These are phyloP conservation scores for Chloroidium sp. DNA, from an alignment of 163 green algal genomes.

Conservation along the genomic window DNA sequence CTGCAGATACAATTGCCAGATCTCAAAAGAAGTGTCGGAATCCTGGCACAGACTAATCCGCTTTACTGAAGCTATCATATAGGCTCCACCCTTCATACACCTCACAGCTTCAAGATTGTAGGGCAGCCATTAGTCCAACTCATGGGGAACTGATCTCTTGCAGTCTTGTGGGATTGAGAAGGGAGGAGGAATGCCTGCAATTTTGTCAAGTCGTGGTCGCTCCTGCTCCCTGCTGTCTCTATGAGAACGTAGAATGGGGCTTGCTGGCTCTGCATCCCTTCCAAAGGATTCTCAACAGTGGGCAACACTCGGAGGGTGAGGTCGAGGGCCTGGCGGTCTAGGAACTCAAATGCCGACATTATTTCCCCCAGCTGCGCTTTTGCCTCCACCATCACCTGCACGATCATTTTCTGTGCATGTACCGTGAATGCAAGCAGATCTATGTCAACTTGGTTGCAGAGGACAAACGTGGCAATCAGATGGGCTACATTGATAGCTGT, in stretches of 20 bases:
- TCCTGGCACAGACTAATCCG: no score
- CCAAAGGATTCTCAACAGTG: conserved; percentile 29
- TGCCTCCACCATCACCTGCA: conserved; percentile 49
- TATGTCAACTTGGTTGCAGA: no score
- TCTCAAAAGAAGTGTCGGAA: no score
- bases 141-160: no score
- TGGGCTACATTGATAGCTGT: not conserved
- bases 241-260: conserved; percentile 82
- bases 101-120: no score
- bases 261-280: conserved; percentile 6
- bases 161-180: no score
- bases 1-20: no score
- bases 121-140: no score
- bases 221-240: conserved; percentile 79
- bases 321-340: conserved; percentile 68
- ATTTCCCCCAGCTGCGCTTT: conserved; percentile 68
- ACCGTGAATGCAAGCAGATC: no score
- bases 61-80: no score
- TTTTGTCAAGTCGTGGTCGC: conserved; percentile 75
- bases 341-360: conserved; percentile 90
- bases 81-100: no score
- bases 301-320: conserved; percentile 26
- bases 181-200: conserved; percentile 36
- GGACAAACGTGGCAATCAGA: not conserved
- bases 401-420: not conserved